These are phyloP conservation scores for Coemansia sp. DNA, from an alignment of 192 early-diverging fungal genomes.

Conservation along the genomic window DNA sequence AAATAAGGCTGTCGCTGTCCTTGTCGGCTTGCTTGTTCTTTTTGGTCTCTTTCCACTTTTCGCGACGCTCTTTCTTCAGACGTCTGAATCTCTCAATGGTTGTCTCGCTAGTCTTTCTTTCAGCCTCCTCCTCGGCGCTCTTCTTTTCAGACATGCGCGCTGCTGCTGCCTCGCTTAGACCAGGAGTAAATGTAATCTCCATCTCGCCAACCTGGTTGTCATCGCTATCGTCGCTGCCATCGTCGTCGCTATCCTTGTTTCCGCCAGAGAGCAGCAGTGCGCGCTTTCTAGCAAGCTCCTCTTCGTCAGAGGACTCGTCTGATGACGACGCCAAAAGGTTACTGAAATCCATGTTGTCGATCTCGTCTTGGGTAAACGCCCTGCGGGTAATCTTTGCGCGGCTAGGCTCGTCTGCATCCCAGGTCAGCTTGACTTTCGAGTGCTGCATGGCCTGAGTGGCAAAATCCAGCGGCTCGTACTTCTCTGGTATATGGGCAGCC, in stretches of 20 bases:
- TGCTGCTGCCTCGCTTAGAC: conserved; percentile 71
- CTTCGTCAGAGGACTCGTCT: conserved; percentile 63
- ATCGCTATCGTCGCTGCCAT: conserved; percentile 30
- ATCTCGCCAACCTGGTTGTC: conserved; percentile 66
- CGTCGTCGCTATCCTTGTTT: conserved; percentile 31
- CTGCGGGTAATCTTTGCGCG: conserved; percentile 75
- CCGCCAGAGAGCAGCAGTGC: conserved; percentile 31
- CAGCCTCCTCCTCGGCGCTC: conserved; percentile 47
- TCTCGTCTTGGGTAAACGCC: conserved; percentile 83
- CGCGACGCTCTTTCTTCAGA: conserved; percentile 79
- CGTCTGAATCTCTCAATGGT: conserved; percentile 82
- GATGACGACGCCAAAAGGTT: conserved; percentile 78
- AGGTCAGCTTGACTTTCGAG: conserved; percentile 90
- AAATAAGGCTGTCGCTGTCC: conserved; percentile 57
- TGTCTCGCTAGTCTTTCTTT: conserved; percentile 62
- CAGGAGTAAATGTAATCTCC: conserved; percentile 96
- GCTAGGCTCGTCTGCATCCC: conserved; percentile 93
- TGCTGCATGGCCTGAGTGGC: conserved; percentile 83
- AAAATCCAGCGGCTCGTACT: conserved; percentile 70
- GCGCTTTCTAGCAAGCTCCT: conserved; percentile 49
- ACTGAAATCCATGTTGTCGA: conserved; percentile 90
- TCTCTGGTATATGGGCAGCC: conserved; percentile 62
- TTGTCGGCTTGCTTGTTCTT: conserved; percentile 15
- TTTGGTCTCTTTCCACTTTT: conserved; percentile 59
- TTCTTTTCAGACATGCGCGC: conserved; percentile 56